Percentiles rank a stretch among this genome's conserved stretches.
phyloP scores from a whole-genome alignment of 1,139 yeast species.

The Pichia sp. region DNA sequence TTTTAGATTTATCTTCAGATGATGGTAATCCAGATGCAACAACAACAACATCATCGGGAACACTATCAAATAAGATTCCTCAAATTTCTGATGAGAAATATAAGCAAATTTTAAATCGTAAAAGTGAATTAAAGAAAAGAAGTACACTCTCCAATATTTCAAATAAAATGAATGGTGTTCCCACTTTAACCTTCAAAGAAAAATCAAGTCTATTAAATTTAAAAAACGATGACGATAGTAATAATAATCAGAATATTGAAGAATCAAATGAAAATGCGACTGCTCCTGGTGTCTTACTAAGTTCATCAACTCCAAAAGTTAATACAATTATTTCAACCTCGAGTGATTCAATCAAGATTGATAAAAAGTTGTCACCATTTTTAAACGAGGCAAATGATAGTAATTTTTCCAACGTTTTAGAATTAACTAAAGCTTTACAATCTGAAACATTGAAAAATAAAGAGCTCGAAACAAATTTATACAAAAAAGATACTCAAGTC shows the following conservation, averaged over 20 bases:
- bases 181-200: not conserved
- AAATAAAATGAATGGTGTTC: not conserved
- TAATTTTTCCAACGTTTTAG: not conserved
- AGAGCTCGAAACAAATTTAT: not conserved
- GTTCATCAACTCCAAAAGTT: slow-evolving; percentile 8
- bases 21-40: not conserved
- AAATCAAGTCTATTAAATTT: not conserved
- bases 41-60: not conserved
- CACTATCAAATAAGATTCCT: slow-evolving; percentile 7
- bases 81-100: slow-evolving; percentile 8
- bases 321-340: not conserved
- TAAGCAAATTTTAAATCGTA: slow-evolving; percentile 1
- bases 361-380: slow-evolving; percentile 4
- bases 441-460: slow-evolving; percentile 1
- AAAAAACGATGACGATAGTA: not conserved
- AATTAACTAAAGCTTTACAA: not conserved
- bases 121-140: not conserved
- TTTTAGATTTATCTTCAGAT: slow-evolving; percentile 6
- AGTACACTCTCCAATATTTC: not conserved
- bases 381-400: not conserved
- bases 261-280: not conserved
- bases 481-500: slow-evolving; percentile 1
- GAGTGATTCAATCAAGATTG: not conserved
- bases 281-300: not conserved
- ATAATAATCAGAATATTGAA: not conserved